phyloP scores from a whole-genome alignment of 768 basidiomycete species.

The Kwoniella botswanensis region DNA sequence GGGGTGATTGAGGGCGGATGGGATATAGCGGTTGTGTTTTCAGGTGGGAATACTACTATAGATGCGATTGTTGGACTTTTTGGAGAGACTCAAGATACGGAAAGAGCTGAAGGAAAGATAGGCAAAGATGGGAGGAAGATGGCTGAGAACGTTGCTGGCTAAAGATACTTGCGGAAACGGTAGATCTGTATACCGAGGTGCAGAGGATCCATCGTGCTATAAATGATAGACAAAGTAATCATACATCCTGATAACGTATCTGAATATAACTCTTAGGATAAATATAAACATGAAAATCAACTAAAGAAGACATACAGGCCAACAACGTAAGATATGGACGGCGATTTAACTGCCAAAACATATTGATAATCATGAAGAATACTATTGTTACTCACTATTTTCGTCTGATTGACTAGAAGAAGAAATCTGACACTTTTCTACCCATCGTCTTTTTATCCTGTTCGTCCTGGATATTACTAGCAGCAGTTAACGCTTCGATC shows the following conservation, averaged over 20 bases:
- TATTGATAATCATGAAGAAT: no score
- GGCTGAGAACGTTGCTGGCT: constrained; percentile 39
- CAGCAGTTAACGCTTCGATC: constrained; percentile 29
- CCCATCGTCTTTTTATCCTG: constrained; percentile 9
- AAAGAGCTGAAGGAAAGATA: constrained; percentile 28
- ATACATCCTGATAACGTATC: no score
- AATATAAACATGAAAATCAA: no score
- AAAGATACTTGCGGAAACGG: neutral
- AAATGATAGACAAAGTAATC: no score
- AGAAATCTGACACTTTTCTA: constrained; percentile 18
- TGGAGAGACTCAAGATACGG: constrained; percentile 10
- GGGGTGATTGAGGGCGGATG: constrained; percentile 13
- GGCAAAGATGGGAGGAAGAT: constrained; percentile 27
- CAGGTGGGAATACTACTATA: constrained; percentile 41
- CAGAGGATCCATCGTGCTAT: no score
- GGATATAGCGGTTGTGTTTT: constrained; percentile 37
- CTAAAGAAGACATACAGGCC: no score
- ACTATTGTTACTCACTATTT: no score
- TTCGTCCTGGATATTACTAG: constrained; percentile 14
- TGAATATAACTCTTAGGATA: no score
- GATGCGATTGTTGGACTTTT: constrained; percentile 37
- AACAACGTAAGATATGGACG: no score
- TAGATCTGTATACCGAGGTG: no score
- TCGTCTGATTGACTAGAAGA: constrained; percentile 7
- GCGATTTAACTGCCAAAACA: no score